Base-by-base conservation (phyloP, 1,284 basidiomycete genomes). In the Irpex rosettiformis region DNA sequence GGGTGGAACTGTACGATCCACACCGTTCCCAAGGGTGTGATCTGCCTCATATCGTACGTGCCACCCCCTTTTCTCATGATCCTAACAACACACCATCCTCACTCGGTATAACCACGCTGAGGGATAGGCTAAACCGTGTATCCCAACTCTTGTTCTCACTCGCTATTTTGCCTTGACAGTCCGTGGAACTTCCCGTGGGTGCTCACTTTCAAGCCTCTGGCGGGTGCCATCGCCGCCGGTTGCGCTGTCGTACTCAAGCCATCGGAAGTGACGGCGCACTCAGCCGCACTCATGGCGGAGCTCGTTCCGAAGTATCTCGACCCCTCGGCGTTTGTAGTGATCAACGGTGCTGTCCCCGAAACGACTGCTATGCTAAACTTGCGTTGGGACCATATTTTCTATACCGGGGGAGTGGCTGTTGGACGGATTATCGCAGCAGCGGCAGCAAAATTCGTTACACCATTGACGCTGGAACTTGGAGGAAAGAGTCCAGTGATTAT, bases 401-500 rank as follows among this genome's bases (percentile, higher is more conserved):
- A 81, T 62, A 84, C 82, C 2, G 81, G 81, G 64, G 85, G 83
- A 18, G 85, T 82, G 11, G 85, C 84, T 18, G 85, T 96, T 5
- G 94, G 83, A 1, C 83, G 79, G 63, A 83, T 96, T 58, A 84
- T 96, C 13, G 86, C 90, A 4, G 74, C 79, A 0, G 93, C 93
- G 0, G 93, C 93, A 3, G 93, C 90, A 7, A 89, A 94, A 71
- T 84, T 86, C 55, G 73, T 96, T 13, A 93, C 93, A 0, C 92
- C 94, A 0, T 78, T 89, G 22, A 88, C 91, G 4, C 83, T 95
- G 49, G 94, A 89, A 76, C 77, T 89, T n/a, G 85, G 86, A 55
- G 90, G 92, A 52, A 96, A 96, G 75, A 89, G 86, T 13, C 93
- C 94, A 6, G 89, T 87, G 16, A 81, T 94, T 66, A 75, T 96